Conservation (phyloP, 208 protist species). For the Kentomonas sorsogonicus region DNA sequence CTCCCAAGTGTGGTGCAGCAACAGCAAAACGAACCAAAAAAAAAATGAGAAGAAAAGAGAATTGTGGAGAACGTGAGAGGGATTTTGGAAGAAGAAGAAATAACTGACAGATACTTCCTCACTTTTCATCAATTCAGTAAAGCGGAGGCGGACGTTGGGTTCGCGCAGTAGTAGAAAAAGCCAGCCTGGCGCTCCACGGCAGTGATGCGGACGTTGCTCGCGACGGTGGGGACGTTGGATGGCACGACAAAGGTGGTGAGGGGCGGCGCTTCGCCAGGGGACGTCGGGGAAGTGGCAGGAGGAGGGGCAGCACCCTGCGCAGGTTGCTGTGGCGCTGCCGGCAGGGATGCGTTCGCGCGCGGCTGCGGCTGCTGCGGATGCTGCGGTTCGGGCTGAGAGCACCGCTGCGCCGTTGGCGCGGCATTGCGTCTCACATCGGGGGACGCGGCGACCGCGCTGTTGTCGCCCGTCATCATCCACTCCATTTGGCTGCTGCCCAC, state of each 20-base stretch:
- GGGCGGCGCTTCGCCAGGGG: too few relatives aligned
- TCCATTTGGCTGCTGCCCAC: constrained; percentile 37
- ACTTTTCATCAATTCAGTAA: too few relatives aligned
- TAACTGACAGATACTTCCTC: too few relatives aligned
- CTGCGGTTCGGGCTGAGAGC: neutral
- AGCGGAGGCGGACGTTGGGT: constrained; percentile 25
- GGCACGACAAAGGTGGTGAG: neutral
- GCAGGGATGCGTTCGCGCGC: too few relatives aligned
- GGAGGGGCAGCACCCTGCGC: too few relatives aligned
- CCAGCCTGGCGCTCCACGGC: constrained; percentile 26
- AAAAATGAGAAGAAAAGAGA: constrained; percentile 16
- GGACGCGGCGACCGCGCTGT: too few relatives aligned
- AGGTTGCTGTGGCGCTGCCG: too few relatives aligned
- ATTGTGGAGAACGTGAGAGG: neutral
- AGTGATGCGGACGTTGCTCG: constrained; percentile 10
- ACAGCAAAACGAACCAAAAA: neutral
- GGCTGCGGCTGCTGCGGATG: too few relatives aligned
- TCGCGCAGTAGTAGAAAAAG: constrained; percentile 78
- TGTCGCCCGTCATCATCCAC: constrained; percentile 12
- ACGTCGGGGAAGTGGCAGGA: too few relatives aligned
- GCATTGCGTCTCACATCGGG: too few relatives aligned
- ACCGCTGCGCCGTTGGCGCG: neutral
- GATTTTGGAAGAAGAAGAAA: too few relatives aligned
- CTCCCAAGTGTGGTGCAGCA: neutral
- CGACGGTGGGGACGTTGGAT: neutral